phyloP scores from a whole-genome alignment of 2,329 filamentous ascomycete species.

The Scytalidium sp. region DNA sequence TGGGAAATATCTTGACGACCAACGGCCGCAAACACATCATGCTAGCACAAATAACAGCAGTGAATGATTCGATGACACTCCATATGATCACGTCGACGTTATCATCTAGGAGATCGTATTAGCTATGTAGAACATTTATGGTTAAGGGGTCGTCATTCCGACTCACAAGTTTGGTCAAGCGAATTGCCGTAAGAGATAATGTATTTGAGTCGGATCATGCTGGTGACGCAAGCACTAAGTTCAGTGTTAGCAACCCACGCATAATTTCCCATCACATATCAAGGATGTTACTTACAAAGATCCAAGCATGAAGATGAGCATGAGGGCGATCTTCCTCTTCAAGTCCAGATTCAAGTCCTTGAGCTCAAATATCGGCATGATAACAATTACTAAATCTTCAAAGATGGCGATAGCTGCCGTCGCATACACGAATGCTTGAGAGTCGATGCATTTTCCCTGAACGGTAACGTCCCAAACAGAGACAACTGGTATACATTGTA shows the following conservation, averaged over 20 bases:
- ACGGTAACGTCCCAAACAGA: slow-evolving; percentile 13
- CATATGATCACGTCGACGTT: slow-evolving; percentile 56
- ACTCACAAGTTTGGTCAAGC: slow-evolving; percentile 17
- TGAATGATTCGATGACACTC: slow-evolving; percentile 62
- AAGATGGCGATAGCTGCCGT: slow-evolving; percentile 67
- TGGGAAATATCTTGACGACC: slow-evolving; percentile 3
- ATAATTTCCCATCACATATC: not conserved
- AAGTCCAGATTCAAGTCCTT: slow-evolving; percentile 58
- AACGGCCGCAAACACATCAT: slow-evolving; percentile 39
- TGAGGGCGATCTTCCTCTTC: slow-evolving; percentile 64
- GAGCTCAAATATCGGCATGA: slow-evolving; percentile 62
- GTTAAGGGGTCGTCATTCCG: slow-evolving; percentile 22
- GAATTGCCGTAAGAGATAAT: slow-evolving; percentile 35
- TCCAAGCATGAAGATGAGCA: slow-evolving; percentile 65
- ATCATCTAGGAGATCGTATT: slow-evolving; percentile 22
- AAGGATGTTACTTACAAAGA: slow-evolving; percentile 51
- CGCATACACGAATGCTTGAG: slow-evolving; percentile 62
- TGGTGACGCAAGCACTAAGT: slow-evolving; percentile 40
- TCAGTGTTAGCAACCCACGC: slow-evolving; percentile 4
- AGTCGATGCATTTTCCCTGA: slow-evolving; percentile 49
- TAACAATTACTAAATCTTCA: slow-evolving; percentile 64
- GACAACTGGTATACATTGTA: slow-evolving; percentile 19
- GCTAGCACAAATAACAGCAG: slow-evolving; percentile 59
- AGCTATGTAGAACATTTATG: slow-evolving; percentile 34
- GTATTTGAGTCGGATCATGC: slow-evolving; percentile 63